Evolutionary conservation across 2,329 filamentous ascomycete species (phyloP).

Genomic region (Aspergillus terreus): DNA sequence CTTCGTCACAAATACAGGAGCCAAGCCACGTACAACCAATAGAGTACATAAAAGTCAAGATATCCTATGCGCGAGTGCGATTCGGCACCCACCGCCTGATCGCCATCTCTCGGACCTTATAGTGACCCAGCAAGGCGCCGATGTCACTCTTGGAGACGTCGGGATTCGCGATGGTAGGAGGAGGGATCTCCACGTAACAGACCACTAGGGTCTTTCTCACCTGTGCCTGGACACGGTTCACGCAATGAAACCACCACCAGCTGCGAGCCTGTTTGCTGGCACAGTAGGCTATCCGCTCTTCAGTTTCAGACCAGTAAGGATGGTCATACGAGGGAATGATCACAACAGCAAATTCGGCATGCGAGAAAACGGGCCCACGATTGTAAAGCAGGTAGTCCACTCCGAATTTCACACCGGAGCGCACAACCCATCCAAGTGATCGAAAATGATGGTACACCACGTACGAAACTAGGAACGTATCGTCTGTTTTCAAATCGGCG

Average conservation of each 20-base stretch:
- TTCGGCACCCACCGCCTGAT: slow-evolving; percentile 83
- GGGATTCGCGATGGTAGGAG: slow-evolving; percentile 48
- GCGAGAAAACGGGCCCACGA: slow-evolving; percentile 86
- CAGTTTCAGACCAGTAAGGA: slow-evolving; percentile 61
- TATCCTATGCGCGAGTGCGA: slow-evolving; percentile 60
- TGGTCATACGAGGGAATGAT: slow-evolving; percentile 79
- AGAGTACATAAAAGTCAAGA: neutral
- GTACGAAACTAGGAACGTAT: slow-evolving; percentile 82
- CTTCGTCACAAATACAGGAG: neutral
- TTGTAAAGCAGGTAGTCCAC: slow-evolving; percentile 94
- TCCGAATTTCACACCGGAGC: slow-evolving; percentile 89
- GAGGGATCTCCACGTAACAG: slow-evolving; percentile 86
- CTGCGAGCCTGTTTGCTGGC: slow-evolving; percentile 43
- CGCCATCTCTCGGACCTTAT: slow-evolving; percentile 75
- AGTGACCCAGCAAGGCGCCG: slow-evolving; percentile 61
- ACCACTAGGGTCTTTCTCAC: slow-evolving; percentile 87
- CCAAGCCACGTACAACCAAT: neutral
- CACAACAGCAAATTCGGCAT: slow-evolving; percentile 87
- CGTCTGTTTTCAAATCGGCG: slow-evolving; percentile 62
- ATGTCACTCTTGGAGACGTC: slow-evolving; percentile 52
- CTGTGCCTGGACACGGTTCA: slow-evolving; percentile 84
- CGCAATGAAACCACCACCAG: slow-evolving; percentile 66
- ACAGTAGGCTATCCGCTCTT: slow-evolving; percentile 48
- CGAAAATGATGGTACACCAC: slow-evolving; percentile 94
- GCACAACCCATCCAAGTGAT: slow-evolving; percentile 89